Evolutionary conservation across 768 basidiomycete species (phyloP).

Genomic region (Dictyophora rubrovolvata): DNA sequence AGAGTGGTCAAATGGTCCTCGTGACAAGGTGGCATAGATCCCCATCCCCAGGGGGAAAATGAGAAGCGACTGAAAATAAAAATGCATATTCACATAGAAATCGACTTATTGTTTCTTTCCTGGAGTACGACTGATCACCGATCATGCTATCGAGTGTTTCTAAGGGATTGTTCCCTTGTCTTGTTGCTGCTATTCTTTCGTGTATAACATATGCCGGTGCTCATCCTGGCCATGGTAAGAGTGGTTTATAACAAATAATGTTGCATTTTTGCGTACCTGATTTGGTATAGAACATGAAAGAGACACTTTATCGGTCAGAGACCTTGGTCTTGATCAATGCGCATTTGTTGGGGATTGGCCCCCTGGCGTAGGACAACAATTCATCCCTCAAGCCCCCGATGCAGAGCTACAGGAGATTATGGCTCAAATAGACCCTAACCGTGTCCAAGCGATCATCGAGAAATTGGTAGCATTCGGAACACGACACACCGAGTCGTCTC

Average conservation of each 20-base stretch:
- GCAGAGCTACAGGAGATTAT: slow-evolving; percentile 36
- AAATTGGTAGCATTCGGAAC: slow-evolving; percentile 50
- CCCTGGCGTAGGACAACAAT: slow-evolving; percentile 33
- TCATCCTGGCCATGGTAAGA: not conserved
- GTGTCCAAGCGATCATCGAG: slow-evolving; percentile 36
- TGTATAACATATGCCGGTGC: not conserved
- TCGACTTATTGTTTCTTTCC: not conserved
- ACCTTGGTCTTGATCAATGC: slow-evolving; percentile 16
- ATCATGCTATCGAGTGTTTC: not conserved
- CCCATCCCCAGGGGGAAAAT: not conserved
- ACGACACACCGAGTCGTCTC: slow-evolving; percentile 40
- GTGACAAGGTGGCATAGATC: not conserved
- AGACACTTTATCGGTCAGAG: not conserved
- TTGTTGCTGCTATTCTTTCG: not conserved
- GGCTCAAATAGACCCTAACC: slow-evolving; percentile 33
- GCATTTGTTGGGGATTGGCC: slow-evolving; percentile 31
- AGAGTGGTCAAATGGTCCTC: not conserved
- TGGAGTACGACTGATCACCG: not conserved
- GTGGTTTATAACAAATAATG: not conserved
- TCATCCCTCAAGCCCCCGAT: slow-evolving; percentile 34
- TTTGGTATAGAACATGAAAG: not conserved
- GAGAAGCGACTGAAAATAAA: not conserved
- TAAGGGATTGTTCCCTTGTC: not conserved
- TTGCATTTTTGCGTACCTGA: not conserved
- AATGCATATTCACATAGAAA: not conserved